Percentiles rank a stretch among this genome's conserved stretches.
phyloP scores from a whole-genome alignment of 2,329 filamentous ascomycete species.

The Blastomyces gilchristii region DNA sequence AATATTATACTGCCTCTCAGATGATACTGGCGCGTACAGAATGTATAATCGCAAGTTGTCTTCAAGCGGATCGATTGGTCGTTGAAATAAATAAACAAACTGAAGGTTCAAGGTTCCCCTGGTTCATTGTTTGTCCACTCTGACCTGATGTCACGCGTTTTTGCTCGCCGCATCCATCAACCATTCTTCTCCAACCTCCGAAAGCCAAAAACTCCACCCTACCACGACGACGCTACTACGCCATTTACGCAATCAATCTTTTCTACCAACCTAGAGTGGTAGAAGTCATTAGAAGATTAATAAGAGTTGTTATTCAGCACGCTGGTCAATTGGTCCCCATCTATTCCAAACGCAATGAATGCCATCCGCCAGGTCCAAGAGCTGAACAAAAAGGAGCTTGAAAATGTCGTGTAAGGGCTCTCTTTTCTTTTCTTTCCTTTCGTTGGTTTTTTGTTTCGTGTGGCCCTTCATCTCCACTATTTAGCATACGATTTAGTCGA shows the following conservation, averaged over 20 bases:
- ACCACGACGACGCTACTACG: background rate
- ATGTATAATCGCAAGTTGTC: background rate
- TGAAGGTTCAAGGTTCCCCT: conserved; percentile 4
- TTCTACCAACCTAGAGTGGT: background rate
- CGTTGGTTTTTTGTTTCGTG: background rate
- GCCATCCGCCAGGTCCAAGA: conserved; percentile 83
- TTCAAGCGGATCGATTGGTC: background rate
- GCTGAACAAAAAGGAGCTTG: conserved; percentile 89
- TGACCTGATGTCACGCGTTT: conserved; percentile 14
- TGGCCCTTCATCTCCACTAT: background rate
- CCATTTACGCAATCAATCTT: background rate
- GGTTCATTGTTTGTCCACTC: background rate
- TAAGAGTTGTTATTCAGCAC: background rate
- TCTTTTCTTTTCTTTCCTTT: background rate
- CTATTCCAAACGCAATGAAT: conserved; percentile 56
- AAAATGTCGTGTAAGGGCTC: conserved; percentile 57
- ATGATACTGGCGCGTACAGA: background rate
- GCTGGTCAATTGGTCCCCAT: background rate
- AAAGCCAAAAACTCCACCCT: background rate
- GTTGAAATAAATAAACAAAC: background rate
- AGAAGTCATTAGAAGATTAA: background rate
- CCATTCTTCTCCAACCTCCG: background rate
- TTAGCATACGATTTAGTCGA: background rate
- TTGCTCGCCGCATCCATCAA: background rate
- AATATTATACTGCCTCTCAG: background rate